Evolutionary conservation across 2,329 filamentous ascomycete species (phyloP), one percentile per base, ranked within the genome.

Genomic region (Fusarium xylarioides): DNA sequence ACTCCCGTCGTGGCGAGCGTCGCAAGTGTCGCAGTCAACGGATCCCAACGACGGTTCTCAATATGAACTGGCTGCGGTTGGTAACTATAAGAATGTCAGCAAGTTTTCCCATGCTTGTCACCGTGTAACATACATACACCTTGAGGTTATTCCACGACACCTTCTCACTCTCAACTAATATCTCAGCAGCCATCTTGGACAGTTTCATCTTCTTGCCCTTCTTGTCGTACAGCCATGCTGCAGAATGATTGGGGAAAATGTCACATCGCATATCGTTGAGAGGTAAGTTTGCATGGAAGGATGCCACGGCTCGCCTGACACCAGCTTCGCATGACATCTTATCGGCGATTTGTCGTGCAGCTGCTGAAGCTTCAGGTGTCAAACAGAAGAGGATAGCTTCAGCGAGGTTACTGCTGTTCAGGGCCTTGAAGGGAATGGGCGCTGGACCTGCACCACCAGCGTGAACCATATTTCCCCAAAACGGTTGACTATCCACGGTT

Each of bases 281-380:
- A n/a, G 76, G 74, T 4, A 74, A 16, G 60, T 74, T 73, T 1
- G 67, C 68, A 43, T 78, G 75, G 37, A 77, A 77, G 8, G 68
- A 77, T 5, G 64, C 63, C 16, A 74, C 74, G 2, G 74, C 75
- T 4, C 71, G 63, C 5, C 64, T 28, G 2, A 77, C 74, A 2
- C 74, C 75, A 0, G 60, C 67, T 21, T 77, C 75, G 1, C 18
- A 12, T 5, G 62, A 71, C 75, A 77, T 77, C 19, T 56, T 66
- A 1, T 54, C 30, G 1, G 73, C 67, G 4, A 76, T 54, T 7
- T 37, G 23, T 0, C 42, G 65, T 2, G 69, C 75, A 5, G 71
- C 67, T 0, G n/a, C 7, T 0, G 71, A 67, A 12, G 75, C 75
- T 4, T 65, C 60, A 0, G 57, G 54, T 2, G 64, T 71, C 1